phyloP scores from a whole-genome alignment of 1,284 basidiomycete species.

The Paramarasmius palmivorus region DNA sequence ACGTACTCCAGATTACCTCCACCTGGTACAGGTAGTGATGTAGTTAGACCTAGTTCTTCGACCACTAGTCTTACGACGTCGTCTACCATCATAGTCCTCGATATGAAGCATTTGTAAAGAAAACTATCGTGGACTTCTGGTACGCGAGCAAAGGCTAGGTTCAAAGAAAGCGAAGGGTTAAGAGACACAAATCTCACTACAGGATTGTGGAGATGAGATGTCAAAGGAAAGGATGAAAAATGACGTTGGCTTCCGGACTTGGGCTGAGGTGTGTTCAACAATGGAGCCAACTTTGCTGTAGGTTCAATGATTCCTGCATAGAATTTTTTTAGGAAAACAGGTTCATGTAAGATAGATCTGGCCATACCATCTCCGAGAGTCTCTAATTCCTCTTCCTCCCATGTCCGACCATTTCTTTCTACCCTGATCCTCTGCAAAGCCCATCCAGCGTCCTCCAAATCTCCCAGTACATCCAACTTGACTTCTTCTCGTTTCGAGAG shows the following conservation, averaged over 20 bases:
- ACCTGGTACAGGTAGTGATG: slow-evolving; percentile 57
- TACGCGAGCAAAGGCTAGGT: slow-evolving; percentile 65
- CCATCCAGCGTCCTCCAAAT: slow-evolving; percentile 60
- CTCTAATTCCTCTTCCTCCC: slow-evolving; percentile 71
- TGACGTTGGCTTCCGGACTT: slow-evolving; percentile 46
- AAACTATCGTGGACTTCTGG: slow-evolving; percentile 80
- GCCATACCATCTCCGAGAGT: slow-evolving; percentile 62
- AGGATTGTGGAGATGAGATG: slow-evolving; percentile 69
- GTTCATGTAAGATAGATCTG: slow-evolving; percentile 1
- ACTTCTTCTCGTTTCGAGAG: slow-evolving; percentile 47
- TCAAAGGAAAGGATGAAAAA: slow-evolving; percentile 74
- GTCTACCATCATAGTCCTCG: slow-evolving; percentile 50
- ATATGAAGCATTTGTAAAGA: slow-evolving; percentile 63
- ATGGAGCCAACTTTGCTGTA: slow-evolving; percentile 47
- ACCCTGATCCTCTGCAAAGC: slow-evolving; percentile 62
- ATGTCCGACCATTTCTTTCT: slow-evolving; percentile 58
- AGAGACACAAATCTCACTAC: slow-evolving; percentile 71
- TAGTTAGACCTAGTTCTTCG: slow-evolving; percentile 71
- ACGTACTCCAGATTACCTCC: slow-evolving; percentile 65
- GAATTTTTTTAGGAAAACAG: slow-evolving; percentile 3
- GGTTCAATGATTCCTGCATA: slow-evolving; percentile 52
- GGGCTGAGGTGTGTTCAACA: slow-evolving; percentile 43
- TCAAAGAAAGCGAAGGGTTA: slow-evolving; percentile 57
- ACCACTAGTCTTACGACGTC: slow-evolving; percentile 55
- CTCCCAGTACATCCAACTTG: slow-evolving; percentile 54